Evolutionary conservation across 1,139 yeast species (phyloP).

Genomic region (Zygoascus meyerae): DNA sequence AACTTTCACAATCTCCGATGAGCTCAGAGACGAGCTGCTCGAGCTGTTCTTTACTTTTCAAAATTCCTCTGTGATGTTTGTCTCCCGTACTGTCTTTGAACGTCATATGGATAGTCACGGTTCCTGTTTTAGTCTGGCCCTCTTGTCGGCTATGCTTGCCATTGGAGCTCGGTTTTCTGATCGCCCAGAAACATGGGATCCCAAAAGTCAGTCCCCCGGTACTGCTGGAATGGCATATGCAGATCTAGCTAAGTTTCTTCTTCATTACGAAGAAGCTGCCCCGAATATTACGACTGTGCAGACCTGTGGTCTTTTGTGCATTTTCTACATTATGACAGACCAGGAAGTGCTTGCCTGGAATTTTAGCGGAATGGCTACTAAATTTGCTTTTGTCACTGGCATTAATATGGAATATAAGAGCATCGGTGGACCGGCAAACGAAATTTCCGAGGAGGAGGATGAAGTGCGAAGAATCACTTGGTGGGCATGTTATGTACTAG

Average conservation of each 20-base stretch:
- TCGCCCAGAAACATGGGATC: slow-evolving; percentile 7
- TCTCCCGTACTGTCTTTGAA: slow-evolving; percentile 11
- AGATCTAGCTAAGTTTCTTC: slow-evolving; percentile 13
- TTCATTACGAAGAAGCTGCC: slow-evolving; percentile 12
- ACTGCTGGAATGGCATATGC: slow-evolving; percentile 13
- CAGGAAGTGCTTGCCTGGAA: slow-evolving; percentile 13
- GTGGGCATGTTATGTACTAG: slow-evolving; percentile 17
- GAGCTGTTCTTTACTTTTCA: slow-evolving; percentile 16
- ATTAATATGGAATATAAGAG: slow-evolving; percentile 11
- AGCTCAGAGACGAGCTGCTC: slow-evolving; percentile 12
- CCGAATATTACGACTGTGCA: slow-evolving; percentile 14
- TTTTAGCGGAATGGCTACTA: slow-evolving; percentile 11
- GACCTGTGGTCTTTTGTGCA: slow-evolving; percentile 12
- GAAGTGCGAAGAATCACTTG: slow-evolving; percentile 13
- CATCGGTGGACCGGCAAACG: slow-evolving; percentile 12
- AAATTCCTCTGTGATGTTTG: slow-evolving; percentile 13
- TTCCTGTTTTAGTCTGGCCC: slow-evolving; percentile 12
- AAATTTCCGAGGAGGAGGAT: slow-evolving; percentile 11
- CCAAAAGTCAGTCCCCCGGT: slow-evolving; percentile 2
- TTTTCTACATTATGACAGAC: slow-evolving; percentile 11
- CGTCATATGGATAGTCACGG: slow-evolving; percentile 10
- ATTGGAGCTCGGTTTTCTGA: slow-evolving; percentile 15
- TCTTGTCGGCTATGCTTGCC: slow-evolving; percentile 16
- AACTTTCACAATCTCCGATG: slow-evolving; percentile 11
- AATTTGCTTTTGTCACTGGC: slow-evolving; percentile 13